These are phyloP conservation scores for Choiromyces venosus DNA, from an alignment of 495 filamentous ascomycete species.

Conservation along the genomic window DNA sequence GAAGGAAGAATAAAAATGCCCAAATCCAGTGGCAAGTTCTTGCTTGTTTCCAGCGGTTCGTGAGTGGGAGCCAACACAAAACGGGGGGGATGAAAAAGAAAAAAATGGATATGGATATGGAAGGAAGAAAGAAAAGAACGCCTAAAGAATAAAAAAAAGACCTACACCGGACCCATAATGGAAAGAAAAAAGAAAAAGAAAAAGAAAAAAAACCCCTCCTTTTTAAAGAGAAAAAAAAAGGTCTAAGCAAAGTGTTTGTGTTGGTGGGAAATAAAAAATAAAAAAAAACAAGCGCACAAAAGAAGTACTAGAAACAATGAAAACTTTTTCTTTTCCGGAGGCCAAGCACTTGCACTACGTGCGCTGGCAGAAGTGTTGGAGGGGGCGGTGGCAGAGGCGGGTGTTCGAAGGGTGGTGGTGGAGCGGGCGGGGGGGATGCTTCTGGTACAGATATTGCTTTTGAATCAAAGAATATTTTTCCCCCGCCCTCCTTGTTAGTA, in stretches of 20 bases:
- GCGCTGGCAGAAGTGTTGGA: neutral
- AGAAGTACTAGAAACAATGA: conserved; percentile 41
- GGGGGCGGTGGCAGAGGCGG: neutral
- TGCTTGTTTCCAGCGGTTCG: neutral
- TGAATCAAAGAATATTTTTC: conserved; percentile 21
- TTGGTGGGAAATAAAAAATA: conserved; percentile 15
- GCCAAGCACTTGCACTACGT: conserved; percentile 25
- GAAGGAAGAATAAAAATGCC: neutral
- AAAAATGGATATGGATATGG: neutral
- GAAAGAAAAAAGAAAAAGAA: conserved; percentile 13
- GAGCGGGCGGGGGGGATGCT: conserved; percentile 1
- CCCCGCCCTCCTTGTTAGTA: conserved; percentile 15
- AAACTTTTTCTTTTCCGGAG: conserved; percentile 42
- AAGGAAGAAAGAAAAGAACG: neutral
- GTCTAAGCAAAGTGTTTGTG: neutral
- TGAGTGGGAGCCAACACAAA: neutral
- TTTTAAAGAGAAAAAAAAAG: conserved; percentile 8
- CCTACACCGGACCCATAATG: neutral
- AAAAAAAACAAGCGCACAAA: conserved; percentile 26
- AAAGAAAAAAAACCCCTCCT: conserved; percentile 9
- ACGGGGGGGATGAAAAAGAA: neutral
- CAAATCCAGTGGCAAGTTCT: neutral
- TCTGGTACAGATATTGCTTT: conserved; percentile 16
- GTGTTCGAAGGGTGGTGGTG: neutral
- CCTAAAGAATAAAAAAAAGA: neutral